Conservation (phyloP, 2,329 filamentous ascomycete genomes). For the Rhinocladiella mackenziei region DNA sequence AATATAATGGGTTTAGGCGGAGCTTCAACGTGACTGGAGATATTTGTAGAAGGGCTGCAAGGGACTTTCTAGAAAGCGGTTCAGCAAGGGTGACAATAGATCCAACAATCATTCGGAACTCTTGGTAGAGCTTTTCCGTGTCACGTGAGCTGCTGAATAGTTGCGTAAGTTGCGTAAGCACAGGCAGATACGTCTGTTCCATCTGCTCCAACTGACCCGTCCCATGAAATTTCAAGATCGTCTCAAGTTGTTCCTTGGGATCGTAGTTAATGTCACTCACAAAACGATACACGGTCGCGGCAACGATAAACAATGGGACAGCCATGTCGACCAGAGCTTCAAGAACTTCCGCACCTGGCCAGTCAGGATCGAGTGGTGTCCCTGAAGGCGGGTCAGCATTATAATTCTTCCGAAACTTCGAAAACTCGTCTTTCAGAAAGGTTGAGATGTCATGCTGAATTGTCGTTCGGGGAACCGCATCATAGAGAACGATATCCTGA, state of each 20-base stretch:
- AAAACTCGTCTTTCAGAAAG: background rate
- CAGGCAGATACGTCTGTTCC: conserved; percentile 12
- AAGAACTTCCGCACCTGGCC: conserved; percentile 29
- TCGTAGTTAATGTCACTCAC: conserved; percentile 27
- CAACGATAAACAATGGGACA: conserved; percentile 33
- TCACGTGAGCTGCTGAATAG: background rate
- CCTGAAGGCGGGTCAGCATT: conserved; percentile 1
- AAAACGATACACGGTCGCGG: conserved; percentile 31
- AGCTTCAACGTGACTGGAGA: background rate
- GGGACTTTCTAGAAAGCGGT: conserved; percentile 8
- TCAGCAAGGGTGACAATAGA: conserved; percentile 11
- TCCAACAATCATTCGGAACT: conserved; percentile 12
- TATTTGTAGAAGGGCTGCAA: background rate
- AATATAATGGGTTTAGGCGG: background rate
- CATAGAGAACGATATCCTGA: conserved; percentile 30
- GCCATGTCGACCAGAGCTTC: conserved; percentile 31
- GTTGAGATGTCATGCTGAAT: conserved; percentile 10
- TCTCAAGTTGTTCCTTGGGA: conserved; percentile 8
- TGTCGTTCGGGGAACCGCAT: conserved; percentile 25
- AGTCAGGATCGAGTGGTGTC: conserved; percentile 13
- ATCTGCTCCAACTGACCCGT: conserved; percentile 1
- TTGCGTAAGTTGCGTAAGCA: conserved; percentile 2
- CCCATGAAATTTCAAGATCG: background rate
- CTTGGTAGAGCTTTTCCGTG: conserved; percentile 2
- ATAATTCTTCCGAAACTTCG: conserved; percentile 5